Conservation (phyloP, 495 filamentous ascomycete species). For the Poronia punctata region DNA sequence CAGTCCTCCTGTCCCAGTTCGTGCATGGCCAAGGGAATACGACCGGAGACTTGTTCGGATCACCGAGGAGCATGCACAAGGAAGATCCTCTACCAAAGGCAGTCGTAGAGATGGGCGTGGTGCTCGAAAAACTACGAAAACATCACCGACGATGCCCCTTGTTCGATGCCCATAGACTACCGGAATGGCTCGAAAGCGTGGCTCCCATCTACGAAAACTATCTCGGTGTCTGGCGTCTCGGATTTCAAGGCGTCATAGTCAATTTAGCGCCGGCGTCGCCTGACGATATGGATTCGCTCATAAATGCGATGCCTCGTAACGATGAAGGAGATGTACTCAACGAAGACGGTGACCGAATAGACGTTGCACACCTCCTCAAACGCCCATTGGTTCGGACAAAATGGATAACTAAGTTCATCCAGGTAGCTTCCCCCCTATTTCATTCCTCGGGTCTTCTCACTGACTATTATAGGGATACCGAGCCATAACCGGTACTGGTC, state of each 20-base stretch:
- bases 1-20: slow-evolving; percentile 81
- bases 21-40: slow-evolving; percentile 62
- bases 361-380: slow-evolving; percentile 90
- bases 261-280: slow-evolving; percentile 69
- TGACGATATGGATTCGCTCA: slow-evolving; percentile 49
- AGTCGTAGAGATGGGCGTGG: slow-evolving; percentile 91
- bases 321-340: slow-evolving; percentile 72
- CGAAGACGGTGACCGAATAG: slow-evolving; percentile 78
- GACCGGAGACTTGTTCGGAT: slow-evolving; percentile 59
- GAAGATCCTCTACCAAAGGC: slow-evolving; percentile 60
- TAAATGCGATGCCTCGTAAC: slow-evolving; percentile 67
- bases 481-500: slow-evolving; percentile 13
- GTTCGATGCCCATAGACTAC: slow-evolving; percentile 57
- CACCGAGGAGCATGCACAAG: slow-evolving; percentile 17
- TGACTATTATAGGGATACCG: slow-evolving; percentile 22
- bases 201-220: slow-evolving; percentile 80
- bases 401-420: slow-evolving; percentile 77
- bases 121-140: slow-evolving; percentile 73
- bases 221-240: slow-evolving; percentile 81
- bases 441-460: not conserved
- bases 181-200: slow-evolving; percentile 73
- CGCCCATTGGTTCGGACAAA: slow-evolving; percentile 83
- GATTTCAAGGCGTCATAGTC: slow-evolving; percentile 92
- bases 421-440: slow-evolving; percentile 36
- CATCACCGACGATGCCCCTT: slow-evolving; percentile 66